phyloP scores from a whole-genome alignment of 148 eudicot genomes.

The Silene latifolia region DNA sequence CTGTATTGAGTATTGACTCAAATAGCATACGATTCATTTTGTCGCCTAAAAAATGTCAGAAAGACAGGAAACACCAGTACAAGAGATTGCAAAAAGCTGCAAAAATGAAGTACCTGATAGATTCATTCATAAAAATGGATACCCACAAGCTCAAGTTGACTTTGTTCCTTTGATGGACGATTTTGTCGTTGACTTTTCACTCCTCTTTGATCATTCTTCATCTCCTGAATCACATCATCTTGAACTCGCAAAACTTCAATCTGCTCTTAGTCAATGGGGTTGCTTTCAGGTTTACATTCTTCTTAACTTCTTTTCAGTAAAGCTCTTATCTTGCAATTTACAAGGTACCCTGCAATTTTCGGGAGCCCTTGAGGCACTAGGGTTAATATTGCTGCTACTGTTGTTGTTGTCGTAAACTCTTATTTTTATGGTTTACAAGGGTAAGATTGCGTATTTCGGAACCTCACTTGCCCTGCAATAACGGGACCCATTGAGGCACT shows the following conservation, averaged over 20 bases:
- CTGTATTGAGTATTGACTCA: too few species aligned
- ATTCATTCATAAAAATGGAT: slow-evolving; percentile 21
- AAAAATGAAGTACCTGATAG: slow-evolving; percentile 29
- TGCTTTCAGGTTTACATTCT: slow-evolving; percentile 33
- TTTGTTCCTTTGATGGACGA: slow-evolving; percentile 28
- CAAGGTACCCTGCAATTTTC: too few species aligned
- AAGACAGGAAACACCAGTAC: slow-evolving; percentile 24
- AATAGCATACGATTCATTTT: too few species aligned
- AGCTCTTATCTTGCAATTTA: too few species aligned
- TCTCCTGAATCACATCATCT: not conserved
- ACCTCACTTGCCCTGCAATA: too few species aligned
- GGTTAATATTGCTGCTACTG: too few species aligned
- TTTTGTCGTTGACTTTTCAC: slow-evolving; percentile 27
- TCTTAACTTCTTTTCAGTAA: not conserved
- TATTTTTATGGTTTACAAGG: too few species aligned
- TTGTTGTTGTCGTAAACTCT: too few species aligned
- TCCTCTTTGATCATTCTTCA: slow-evolving; percentile 17
- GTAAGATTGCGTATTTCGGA: too few species aligned
- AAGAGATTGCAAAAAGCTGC: slow-evolving; percentile 28
- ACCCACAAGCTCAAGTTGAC: slow-evolving; percentile 16
- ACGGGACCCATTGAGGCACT: too few species aligned
- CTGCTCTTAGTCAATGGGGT: slow-evolving; percentile 34
- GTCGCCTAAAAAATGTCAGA: not conserved
- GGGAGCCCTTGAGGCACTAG: too few species aligned
- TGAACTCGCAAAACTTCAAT: slow-evolving; percentile 26